Percentiles rank a stretch among this genome's conserved stretches.
Conservation (phyloP, 2,329 filamentous ascomycete species). For the Aspergillus phoenicis region DNA sequence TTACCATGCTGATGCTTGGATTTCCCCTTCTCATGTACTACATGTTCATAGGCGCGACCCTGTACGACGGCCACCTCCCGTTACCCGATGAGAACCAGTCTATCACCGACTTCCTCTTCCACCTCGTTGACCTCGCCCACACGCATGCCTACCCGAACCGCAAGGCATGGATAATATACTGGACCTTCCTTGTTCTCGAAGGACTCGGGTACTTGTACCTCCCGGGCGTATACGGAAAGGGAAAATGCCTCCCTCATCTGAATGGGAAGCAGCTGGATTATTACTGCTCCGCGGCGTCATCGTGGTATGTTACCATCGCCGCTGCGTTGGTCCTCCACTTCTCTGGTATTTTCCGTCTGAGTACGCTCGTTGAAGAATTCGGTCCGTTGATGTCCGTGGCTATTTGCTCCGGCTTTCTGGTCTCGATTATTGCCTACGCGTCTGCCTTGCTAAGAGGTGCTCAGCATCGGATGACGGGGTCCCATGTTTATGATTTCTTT, state of each 20-base stretch:
- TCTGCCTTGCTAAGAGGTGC: conserved; percentile 80
- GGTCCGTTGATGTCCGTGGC: conserved; percentile 89
- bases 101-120: conserved; percentile 67
- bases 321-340: conserved; percentile 72
- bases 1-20: conserved; percentile 77
- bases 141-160: conserved; percentile 78
- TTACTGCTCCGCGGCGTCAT: conserved; percentile 86
- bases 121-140: conserved; percentile 72
- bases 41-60: conserved; percentile 95
- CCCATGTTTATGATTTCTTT: conserved; percentile 82
- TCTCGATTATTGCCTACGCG: conserved; percentile 78
- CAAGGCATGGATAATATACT: conserved; percentile 90
- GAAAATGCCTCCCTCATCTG: conserved; percentile 81
- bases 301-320: conserved; percentile 81
- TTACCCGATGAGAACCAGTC: conserved; percentile 65
- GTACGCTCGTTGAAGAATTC: conserved; percentile 91
- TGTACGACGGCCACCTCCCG: conserved; percentile 83
- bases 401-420: conserved; percentile 83
- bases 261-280: conserved; percentile 84
- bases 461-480: conserved; percentile 87
- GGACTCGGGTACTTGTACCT: conserved; percentile 78
- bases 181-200: conserved; percentile 85
- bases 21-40: conserved; percentile 97
- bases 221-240: conserved; percentile 83
- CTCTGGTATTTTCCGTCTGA: conserved; percentile 79